phyloP scores from a whole-genome alignment of 1,284 basidiomycete genomes.

The Trametes sp. region DNA sequence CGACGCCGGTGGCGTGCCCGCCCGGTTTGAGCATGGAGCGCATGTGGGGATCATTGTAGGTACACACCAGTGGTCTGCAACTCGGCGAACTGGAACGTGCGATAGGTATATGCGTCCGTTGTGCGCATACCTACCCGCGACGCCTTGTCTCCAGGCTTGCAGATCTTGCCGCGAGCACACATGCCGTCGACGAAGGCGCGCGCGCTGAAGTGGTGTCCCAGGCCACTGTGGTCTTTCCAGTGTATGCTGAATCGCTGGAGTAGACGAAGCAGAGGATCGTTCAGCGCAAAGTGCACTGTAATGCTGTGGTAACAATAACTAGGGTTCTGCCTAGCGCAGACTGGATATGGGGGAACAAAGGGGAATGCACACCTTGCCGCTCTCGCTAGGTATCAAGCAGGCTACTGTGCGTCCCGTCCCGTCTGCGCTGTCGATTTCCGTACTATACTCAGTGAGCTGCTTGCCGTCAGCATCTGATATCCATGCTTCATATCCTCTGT shows the following conservation, averaged over 20 bases:
- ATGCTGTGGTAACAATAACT: too few species aligned
- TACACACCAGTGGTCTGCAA: constrained; percentile 20
- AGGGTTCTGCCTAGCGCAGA: too few species aligned
- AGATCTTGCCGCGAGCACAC: background rate
- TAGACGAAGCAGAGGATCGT: too few species aligned
- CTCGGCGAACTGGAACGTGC: background rate
- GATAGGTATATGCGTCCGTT: background rate
- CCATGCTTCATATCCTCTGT: background rate
- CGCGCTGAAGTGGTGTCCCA: constrained; percentile 1
- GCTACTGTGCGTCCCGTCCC: background rate
- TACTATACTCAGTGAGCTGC: background rate
- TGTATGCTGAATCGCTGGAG: too few species aligned
- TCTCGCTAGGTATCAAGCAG: constrained; percentile 1
- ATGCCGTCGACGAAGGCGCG: background rate
- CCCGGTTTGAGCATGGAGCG: too few species aligned
- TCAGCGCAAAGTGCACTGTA: too few species aligned
- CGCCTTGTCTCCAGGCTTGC: background rate
- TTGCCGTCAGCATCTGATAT: background rate
- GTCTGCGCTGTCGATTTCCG: background rate
- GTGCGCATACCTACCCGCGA: background rate
- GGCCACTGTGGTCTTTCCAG: constrained; percentile 10
- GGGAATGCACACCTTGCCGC: background rate
- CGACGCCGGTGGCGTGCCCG: too few species aligned
- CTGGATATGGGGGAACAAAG: too few species aligned
- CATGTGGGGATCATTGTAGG: too few species aligned